A percentile compares a stretch with the other conserved stretches of the same genome.
These are phyloP conservation scores for Sugiyamaella xylanicola DNA, from an alignment of 1,139 yeast genomes.

Conservation along the genomic window DNA sequence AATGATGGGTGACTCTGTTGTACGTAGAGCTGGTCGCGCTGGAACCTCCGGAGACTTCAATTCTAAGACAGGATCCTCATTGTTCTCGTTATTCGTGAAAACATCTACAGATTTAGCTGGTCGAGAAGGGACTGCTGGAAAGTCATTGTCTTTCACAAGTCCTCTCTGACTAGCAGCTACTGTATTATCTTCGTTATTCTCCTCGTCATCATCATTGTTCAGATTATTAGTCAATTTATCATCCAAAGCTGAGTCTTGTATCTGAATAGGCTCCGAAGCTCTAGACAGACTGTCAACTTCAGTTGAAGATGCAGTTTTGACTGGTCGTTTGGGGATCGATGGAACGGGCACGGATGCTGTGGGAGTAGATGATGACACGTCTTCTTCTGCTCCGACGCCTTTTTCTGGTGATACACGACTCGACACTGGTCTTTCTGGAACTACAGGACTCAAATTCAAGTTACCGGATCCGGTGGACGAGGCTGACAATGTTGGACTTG, in stretches of 20 bases:
- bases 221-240: too few relatives aligned
- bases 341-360: neutral
- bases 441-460: conserved; percentile 4
- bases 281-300: neutral
- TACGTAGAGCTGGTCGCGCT: neutral
- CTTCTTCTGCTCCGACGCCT: too few relatives aligned
- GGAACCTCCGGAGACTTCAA: neutral
- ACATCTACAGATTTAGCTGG: too few relatives aligned
- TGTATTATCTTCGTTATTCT: too few relatives aligned
- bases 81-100: too few relatives aligned
- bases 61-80: neutral
- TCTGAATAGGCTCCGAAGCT: neutral
- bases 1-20: neutral
- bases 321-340: conserved; percentile 17
- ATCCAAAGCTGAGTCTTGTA: too few relatives aligned
- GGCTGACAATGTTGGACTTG: conserved; percentile 17
- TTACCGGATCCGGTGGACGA: conserved; percentile 15
- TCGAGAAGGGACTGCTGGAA: conserved; percentile 4
- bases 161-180: too few relatives aligned
- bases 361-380: too few relatives aligned
- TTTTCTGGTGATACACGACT: conserved; percentile 14
- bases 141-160: too few relatives aligned
- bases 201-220: too few relatives aligned
- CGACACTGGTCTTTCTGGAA: conserved; percentile 17
- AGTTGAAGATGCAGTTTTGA: neutral